Evolutionary conservation across 179 eudicot species (phyloP), one percentile per base, ranked within the genome.

Genomic region (Monotropa hypopitys): DNA sequence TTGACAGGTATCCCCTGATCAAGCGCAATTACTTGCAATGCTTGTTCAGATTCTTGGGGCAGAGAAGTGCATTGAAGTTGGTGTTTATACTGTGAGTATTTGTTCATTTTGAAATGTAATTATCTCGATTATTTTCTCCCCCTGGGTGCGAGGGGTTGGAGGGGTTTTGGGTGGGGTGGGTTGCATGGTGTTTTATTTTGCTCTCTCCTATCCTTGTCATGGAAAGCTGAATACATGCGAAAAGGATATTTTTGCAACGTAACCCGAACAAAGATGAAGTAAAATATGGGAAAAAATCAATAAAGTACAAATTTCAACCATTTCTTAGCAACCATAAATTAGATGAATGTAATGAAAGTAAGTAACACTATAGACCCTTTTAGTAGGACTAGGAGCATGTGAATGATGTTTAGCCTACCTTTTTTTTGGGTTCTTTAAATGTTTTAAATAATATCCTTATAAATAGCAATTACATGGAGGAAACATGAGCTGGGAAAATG

Each of bases 21-120:
- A 95, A 83, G 99, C 92, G 30, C 99, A 95, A 74, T 90, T 93
- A 74, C 90, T 95, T 32, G 92, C 96, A 47, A 91, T 95, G 97
- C 98, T 95, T 53, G 97, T 90, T 53, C 91, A 87, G 78, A 86
- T 91, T 79, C 90, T 89, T 26, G 96, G 97, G 72, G 98, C 98
- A 28, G 78, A 76, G 53, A 90, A 84, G 81, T 95, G 99, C 83
- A 93, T 95, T 20, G 99, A 95, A 89, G 91, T 95, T 77, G 99
- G 99, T 51, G 97, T 93, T 53, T 95, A 90, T 80, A 93, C 97
- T 15, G 99, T 94, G 73, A 33, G 91, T 81, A 46, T 61, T 49
- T 59, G n/a, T 28, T 49, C 45, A 69, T 53, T 35, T 45, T 75
- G 45, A 15, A 35, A 38, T 18, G 10, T 40, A 38, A 21, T 81